Conservation (phyloP, 2,329 filamentous ascomycete species). For the Metarhizium guizhouense region DNA sequence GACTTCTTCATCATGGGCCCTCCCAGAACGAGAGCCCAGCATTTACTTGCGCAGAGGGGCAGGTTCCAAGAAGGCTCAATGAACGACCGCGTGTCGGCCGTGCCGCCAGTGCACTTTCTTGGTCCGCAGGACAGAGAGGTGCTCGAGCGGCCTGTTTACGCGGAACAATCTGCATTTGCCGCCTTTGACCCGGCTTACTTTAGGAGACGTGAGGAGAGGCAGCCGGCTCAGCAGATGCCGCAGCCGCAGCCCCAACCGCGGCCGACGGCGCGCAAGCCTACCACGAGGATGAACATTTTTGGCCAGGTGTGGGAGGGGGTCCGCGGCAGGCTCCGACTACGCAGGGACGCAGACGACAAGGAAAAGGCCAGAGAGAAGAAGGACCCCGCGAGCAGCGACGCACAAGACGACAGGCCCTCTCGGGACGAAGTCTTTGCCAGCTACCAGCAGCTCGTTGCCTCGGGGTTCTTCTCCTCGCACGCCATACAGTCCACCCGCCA, state of each 20-base stretch:
- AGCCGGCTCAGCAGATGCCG: conserved; percentile 3
- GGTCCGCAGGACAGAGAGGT: conserved; percentile 27
- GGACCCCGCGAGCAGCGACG: background rate
- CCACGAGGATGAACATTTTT: conserved; percentile 19
- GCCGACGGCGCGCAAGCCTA: background rate
- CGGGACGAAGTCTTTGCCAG: conserved; percentile 45
- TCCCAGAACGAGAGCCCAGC: conserved; percentile 22
- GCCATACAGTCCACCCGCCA: conserved; percentile 46
- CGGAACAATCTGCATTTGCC: background rate
- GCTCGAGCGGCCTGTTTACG: conserved; percentile 17
- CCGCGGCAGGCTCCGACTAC: conserved; percentile 21
- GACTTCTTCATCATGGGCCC: conserved; percentile 16
- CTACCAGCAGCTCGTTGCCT: conserved; percentile 47
- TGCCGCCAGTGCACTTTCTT: conserved; percentile 61
- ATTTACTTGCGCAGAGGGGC: conserved; percentile 22
- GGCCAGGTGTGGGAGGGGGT: conserved; percentile 31
- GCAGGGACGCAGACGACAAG: conserved; percentile 16
- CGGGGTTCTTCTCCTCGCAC: conserved; percentile 49
- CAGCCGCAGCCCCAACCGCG: background rate
- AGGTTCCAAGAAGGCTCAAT: conserved; percentile 75
- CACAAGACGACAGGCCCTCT: conserved; percentile 17
- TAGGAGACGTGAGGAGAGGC: background rate
- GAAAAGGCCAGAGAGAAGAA: conserved; percentile 7
- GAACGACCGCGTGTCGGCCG: conserved; percentile 68
- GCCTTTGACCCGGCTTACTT: background rate